phyloP scores from a whole-genome alignment of 768 basidiomycete species.

The Suillus ampliporus region DNA sequence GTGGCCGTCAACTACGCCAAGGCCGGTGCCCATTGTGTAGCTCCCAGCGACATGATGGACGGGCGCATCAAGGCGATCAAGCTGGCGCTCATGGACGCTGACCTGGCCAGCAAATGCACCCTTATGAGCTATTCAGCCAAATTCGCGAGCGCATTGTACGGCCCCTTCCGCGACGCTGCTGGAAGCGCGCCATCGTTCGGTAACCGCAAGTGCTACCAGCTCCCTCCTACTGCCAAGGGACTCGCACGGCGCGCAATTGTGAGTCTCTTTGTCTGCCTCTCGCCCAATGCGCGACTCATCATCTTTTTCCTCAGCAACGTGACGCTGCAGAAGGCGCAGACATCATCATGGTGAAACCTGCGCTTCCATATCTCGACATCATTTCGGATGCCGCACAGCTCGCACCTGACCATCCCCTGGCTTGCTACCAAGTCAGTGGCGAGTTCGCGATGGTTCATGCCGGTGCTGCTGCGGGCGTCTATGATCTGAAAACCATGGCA shows the following conservation, averaged over 20 bases:
- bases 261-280: conserved; percentile 35
- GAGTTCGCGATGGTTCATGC: conserved; percentile 98
- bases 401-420: conserved; percentile 88
- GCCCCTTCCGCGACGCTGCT: conserved; percentile 99
- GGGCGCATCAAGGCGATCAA: conserved; percentile 93
- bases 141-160: conserved; percentile 94
- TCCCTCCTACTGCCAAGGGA: conserved; percentile 87
- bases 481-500: conserved; percentile 89
- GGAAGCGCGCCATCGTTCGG: conserved; percentile 95
- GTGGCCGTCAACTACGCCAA: conserved; percentile 91
- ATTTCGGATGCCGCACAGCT: conserved; percentile 86
- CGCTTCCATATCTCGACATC: conserved; percentile 95
- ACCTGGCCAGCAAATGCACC: conserved; percentile 85
- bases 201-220: conserved; percentile 97
- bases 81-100: conserved; percentile 77
- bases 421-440: conserved; percentile 96
- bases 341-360: conserved; percentile 98
- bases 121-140: conserved; percentile 99
- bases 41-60: conserved; percentile 99
- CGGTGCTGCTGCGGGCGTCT: conserved; percentile 93
- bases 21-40: conserved; percentile 98
- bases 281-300: conserved; percentile 7
- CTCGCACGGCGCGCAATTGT: conserved; percentile 94
- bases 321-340: conserved; percentile 93
- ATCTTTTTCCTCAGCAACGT: conserved; percentile 61